Percentiles rank a stretch among this genome's conserved stretches.
phyloP scores from a whole-genome alignment of 495 filamentous ascomycete species.

The Aspergillus indologenus region DNA sequence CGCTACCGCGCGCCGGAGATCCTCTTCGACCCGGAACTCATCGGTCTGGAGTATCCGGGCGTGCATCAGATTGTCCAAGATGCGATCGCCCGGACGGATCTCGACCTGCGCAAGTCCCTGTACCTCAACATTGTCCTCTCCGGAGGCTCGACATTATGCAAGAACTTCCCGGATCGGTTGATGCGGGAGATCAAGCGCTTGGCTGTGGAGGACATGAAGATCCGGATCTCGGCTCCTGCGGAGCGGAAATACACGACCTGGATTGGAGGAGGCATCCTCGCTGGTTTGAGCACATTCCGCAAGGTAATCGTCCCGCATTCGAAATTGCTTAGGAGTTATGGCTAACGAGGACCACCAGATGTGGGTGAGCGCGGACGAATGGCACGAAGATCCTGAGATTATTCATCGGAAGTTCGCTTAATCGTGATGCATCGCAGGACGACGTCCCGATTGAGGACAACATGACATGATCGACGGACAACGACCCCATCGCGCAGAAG shows the following conservation, averaged over 20 bases:
- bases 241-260: slow-evolving; percentile 98
- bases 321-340: too few species aligned
- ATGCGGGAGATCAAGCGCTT: slow-evolving; percentile 87
- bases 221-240: slow-evolving; percentile 96
- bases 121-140: slow-evolving; percentile 97
- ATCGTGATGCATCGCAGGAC: slow-evolving; percentile 13
- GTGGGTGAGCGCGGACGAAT: slow-evolving; percentile 98
- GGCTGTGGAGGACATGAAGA: slow-evolving; percentile 97
- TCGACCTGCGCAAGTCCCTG: slow-evolving; percentile 89
- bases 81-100: slow-evolving; percentile 92
- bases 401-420: slow-evolving; percentile 96
- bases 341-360: slow-evolving; percentile 55
- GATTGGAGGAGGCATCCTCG: slow-evolving; percentile 97
- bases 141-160: slow-evolving; percentile 85
- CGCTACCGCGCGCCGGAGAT: slow-evolving; percentile 96
- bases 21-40: slow-evolving; percentile 94
- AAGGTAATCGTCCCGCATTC: too few species aligned
- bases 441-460: not conserved
- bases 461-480: not conserved
- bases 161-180: slow-evolving; percentile 92
- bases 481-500: not conserved
- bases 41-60: slow-evolving; percentile 94
- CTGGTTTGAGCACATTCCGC: slow-evolving; percentile 94
- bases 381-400: slow-evolving; percentile 98
- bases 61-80: slow-evolving; percentile 98